Base-by-base conservation (phyloP, 257 asterid species). In the Cruciata laevipes region DNA sequence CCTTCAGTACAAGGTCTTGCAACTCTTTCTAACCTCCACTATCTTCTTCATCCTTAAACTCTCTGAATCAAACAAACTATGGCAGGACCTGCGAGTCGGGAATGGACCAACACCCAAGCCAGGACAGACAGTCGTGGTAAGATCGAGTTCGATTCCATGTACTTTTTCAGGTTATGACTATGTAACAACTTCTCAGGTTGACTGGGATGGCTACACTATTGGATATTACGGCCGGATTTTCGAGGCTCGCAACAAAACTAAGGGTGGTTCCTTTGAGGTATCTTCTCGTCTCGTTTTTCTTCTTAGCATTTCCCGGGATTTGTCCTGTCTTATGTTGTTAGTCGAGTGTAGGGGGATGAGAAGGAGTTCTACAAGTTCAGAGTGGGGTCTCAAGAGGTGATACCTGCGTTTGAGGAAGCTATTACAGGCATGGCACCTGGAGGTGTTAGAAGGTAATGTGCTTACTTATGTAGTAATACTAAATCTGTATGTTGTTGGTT, bases 211-310 rank as follows among this genome's bases (percentile, higher is more conserved):
- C 73, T 93, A 78, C 82, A 93, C 99, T 14, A 93, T 93, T 65
- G 99, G 99, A 66, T 90, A 94, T 80, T 94, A 94, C 66, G 97
- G 99, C 44, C 95, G 97, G 71, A 94, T 94, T 79, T 94, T 90
- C 79, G 99, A 94, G 82, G 99, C 99, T 78, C 97, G 96, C 62
- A 90, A 94, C 89, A 94, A 90, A 85, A 82, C 97, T 16, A 90
- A 94, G 82, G 96, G 97, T 68, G 97, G 99, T 73, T 94, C 97
- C 53, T 94, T 94, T 40, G 95, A 68, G 91, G 99, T 93, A 87
- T 62, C 51, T 61, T 12, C 21, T 17, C 2, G 11, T 61, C 20
- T 66, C 7, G 7, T 18, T 7, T 18, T n/a, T 60, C 38, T 20
- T 37, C 12, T 37, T 37, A 7, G 12, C 1, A 7, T 37, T 37